phyloP scores from a whole-genome alignment of 352 stramenopile genomes.

The Blastocystis sp. region DNA sequence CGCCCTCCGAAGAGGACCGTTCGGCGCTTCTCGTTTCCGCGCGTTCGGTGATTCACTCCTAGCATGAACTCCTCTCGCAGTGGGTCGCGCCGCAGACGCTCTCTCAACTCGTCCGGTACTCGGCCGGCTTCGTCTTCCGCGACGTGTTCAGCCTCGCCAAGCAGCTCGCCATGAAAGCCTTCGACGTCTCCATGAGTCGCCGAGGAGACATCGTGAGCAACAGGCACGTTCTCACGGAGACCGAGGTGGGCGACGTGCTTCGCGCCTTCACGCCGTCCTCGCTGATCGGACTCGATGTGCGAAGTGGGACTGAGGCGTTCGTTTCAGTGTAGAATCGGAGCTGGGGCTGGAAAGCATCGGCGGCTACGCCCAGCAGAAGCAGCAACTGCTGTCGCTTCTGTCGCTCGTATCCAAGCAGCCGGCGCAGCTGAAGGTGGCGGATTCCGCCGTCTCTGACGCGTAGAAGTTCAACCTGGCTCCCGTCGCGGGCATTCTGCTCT shows the following conservation, averaged over 20 bases:
- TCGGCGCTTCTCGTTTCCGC: not conserved
- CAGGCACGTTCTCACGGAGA: not conserved
- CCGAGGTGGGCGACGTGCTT: not conserved
- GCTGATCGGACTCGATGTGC: slow-evolving; percentile 13
- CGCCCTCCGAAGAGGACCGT: slow-evolving; percentile 22
- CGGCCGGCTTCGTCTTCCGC: slow-evolving; percentile 6
- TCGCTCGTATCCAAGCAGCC: not conserved
- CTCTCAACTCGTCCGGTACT: not conserved
- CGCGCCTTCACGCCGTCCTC: not conserved
- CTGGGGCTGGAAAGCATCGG: not conserved
- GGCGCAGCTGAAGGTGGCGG: not conserved
- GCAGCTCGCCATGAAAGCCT: slow-evolving; percentile 22
- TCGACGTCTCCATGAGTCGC: not conserved
- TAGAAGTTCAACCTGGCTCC: slow-evolving; percentile 23
- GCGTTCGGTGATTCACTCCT: not conserved
- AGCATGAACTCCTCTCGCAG: not conserved
- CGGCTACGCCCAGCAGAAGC: not conserved
- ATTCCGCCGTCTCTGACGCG: not conserved
- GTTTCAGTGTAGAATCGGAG: not conserved
- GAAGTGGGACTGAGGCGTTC: not conserved
- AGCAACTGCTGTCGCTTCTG: slow-evolving; percentile 6
- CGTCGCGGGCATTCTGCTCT: slow-evolving; percentile 80
- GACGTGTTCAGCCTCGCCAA: slow-evolving; percentile 2
- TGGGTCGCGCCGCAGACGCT: not conserved
- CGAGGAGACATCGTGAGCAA: not conserved